Evolutionary conservation across 176 grass and related monocot genomes (phyloP).

Genomic region (Hordeum marinum): DNA sequence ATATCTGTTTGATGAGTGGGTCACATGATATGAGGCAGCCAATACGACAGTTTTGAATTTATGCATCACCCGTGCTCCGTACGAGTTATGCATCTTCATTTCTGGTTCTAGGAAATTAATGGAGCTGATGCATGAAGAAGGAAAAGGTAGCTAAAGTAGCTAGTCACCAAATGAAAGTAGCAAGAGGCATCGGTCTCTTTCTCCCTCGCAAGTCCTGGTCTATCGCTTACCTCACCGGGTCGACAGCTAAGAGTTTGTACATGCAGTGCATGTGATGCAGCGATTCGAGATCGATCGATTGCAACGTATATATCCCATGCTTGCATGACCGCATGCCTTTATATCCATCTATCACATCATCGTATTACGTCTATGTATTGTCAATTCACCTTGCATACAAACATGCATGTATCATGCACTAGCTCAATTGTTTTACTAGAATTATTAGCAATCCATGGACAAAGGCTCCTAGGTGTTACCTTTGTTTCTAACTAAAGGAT

Average conservation of each 20-base stretch:
- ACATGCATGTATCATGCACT: too few species aligned
- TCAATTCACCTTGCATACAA: too few species aligned
- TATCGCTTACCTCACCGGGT: conserved; percentile 6
- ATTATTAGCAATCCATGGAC: too few species aligned
- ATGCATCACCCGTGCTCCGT: too few species aligned
- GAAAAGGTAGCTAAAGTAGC: neutral
- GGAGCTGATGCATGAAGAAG: neutral
- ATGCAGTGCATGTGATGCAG: conserved; percentile 29
- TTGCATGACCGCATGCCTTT: neutral
- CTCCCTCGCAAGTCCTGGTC: neutral
- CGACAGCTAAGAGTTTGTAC: neutral
- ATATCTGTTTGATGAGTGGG: too few species aligned
- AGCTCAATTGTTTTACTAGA: too few species aligned
- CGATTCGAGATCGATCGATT: conserved; percentile 20
- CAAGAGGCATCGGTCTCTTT: conserved; percentile 9
- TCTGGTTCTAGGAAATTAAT: neutral
- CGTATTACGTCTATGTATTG: neutral
- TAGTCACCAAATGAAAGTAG: neutral
- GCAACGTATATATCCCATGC: neutral
- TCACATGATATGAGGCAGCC: too few species aligned
- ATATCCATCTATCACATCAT: conserved; percentile 3
- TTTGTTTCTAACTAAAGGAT: too few species aligned
- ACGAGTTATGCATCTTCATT: neutral
- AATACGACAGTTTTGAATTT: too few species aligned
- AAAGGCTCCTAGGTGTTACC: too few species aligned